These are phyloP conservation scores for Pulveroboletus sp. DNA, from an alignment of 768 basidiomycete species.

Conservation along the genomic window DNA sequence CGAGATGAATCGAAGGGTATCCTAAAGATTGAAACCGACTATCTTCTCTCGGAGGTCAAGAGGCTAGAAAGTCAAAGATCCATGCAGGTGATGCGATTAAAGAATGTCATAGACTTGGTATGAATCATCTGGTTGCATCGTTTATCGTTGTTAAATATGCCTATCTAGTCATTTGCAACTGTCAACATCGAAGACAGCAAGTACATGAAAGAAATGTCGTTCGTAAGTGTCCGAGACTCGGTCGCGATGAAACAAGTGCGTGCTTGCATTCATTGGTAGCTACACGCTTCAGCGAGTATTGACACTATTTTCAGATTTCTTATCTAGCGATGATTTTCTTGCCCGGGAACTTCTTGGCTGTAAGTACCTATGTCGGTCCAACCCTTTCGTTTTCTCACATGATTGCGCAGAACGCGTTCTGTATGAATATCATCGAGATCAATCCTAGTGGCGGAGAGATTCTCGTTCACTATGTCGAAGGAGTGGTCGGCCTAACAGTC, in stretches of 20 bases:
- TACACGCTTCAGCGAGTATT: not conserved
- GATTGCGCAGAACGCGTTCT: slow-evolving; percentile 41
- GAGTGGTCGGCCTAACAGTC: slow-evolving; percentile 44
- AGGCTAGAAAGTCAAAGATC: slow-evolving; percentile 37
- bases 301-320: slow-evolving; percentile 23
- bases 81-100: slow-evolving; percentile 28
- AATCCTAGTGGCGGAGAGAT: slow-evolving; percentile 26
- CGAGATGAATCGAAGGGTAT: slow-evolving; percentile 26
- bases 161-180: slow-evolving; percentile 48
- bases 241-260: slow-evolving; percentile 34
- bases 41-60: slow-evolving; percentile 46
- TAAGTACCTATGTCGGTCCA: slow-evolving; percentile 6
- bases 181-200: slow-evolving; percentile 55
- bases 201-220: slow-evolving; percentile 47
- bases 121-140: not conserved
- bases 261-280: slow-evolving; percentile 23
- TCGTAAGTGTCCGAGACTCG: slow-evolving; percentile 40
- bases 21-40: slow-evolving; percentile 44
- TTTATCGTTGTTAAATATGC: not conserved
- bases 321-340: slow-evolving; percentile 61
- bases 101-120: slow-evolving; percentile 34
- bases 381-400: not conserved
- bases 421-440: slow-evolving; percentile 52
- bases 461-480: slow-evolving; percentile 36
- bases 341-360: slow-evolving; percentile 44